phyloP scores from a whole-genome alignment of 2,329 filamentous ascomycete genomes.

The Alternaria infectoria region DNA sequence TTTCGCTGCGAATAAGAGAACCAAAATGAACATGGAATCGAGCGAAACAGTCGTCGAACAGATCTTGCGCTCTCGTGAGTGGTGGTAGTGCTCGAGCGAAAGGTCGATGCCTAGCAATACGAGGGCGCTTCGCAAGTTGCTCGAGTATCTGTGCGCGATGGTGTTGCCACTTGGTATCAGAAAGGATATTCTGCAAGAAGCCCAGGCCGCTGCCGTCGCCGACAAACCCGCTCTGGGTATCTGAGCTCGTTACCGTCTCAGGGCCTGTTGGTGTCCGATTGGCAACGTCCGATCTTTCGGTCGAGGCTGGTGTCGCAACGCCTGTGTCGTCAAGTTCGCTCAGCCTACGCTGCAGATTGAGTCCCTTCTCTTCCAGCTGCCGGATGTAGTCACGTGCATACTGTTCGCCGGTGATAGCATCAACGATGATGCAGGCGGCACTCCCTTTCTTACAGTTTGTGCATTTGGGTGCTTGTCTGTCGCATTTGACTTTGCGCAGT shows the following conservation, averaged over 20 bases:
- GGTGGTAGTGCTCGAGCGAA: constrained; percentile 1
- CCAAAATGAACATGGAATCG: neutral
- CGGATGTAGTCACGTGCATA: constrained; percentile 22
- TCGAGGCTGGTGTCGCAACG: neutral
- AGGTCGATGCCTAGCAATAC: constrained; percentile 5
- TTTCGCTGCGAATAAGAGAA: neutral
- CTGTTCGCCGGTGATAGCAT: constrained; percentile 13
- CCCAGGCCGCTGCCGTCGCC: constrained; percentile 24
- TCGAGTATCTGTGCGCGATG: constrained; percentile 15
- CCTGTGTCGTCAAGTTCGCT: neutral
- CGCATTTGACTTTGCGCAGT: constrained; percentile 21
- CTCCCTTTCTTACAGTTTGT: constrained; percentile 16
- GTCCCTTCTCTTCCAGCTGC: constrained; percentile 17
- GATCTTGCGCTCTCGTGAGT: neutral
- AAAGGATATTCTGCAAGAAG: constrained; percentile 20
- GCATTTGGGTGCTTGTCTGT: constrained; percentile 20
- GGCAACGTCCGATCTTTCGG: neutral
- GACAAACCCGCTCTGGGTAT: constrained; percentile 17
- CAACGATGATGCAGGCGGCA: constrained; percentile 21
- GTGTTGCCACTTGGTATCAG: constrained; percentile 19
- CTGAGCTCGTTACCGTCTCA: constrained; percentile 5
- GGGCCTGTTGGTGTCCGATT: neutral
- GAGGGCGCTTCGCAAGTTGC: constrained; percentile 18
- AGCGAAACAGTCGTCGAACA: neutral
- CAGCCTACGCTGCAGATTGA: constrained; percentile 3